These are phyloP conservation scores for Casuarina equisetifolia DNA, from an alignment of 306 rosid species.

Conservation along the genomic window DNA sequence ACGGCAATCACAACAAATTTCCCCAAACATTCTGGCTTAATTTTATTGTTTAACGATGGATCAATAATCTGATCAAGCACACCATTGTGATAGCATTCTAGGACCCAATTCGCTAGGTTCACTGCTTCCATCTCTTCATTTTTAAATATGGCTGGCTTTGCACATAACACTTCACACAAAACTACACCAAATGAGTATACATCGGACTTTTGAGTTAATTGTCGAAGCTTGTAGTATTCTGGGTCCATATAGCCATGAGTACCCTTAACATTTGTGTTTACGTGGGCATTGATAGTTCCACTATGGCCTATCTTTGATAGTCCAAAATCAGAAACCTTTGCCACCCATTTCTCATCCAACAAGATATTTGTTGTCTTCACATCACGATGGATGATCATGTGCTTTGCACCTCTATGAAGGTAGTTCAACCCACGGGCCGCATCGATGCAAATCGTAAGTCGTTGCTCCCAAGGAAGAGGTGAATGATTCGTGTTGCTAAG, in stretches of 20 bases:
- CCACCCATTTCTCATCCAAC: not conserved
- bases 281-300: not conserved
- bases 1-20: not conserved
- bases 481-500: not conserved
- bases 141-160: not conserved
- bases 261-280: too few relatives aligned
- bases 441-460: not conserved
- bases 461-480: not conserved
- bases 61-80: not conserved
- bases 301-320: not conserved
- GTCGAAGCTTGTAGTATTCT: not conserved
- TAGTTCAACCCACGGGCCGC: not conserved
- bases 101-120: not conserved
- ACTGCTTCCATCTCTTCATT: too few relatives aligned
- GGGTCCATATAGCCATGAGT: not conserved
- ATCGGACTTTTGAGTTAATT: too few relatives aligned
- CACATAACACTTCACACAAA: too few relatives aligned
- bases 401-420: not conserved
- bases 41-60: not conserved
- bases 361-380: not conserved
- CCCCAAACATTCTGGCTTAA: not conserved
- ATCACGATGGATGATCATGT: not conserved
- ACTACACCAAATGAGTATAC: not conserved
- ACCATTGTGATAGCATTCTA: not conserved
- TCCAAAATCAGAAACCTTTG: not conserved